These are phyloP conservation scores for Sabuloglossum arenarium DNA, from an alignment of 495 filamentous ascomycete genomes.

Conservation along the genomic window DNA sequence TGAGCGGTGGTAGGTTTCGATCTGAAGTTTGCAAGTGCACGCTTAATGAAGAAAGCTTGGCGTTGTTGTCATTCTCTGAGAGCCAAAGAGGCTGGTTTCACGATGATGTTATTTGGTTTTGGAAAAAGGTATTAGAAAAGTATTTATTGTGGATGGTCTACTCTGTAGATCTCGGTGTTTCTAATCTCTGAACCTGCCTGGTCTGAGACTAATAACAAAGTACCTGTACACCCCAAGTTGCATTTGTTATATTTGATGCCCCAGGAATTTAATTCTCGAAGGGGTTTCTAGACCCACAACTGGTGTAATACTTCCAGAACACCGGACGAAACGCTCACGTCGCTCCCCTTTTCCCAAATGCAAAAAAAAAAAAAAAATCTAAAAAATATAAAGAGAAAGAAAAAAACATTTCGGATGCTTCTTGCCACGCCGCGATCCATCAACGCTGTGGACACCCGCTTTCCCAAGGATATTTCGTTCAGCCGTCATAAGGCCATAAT, in stretches of 20 bases:
- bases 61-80: no score
- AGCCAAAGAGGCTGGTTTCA: no score
- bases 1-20: no score
- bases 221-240: not conserved
- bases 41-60: no score
- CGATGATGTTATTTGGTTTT: no score
- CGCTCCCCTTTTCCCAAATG: not conserved
- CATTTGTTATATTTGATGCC: not conserved
- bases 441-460: no score
- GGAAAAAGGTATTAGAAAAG: no score
- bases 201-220: no score
- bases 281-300: not conserved
- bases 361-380: not conserved
- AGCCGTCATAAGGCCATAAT: not conserved
- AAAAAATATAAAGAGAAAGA: not conserved
- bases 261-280: not conserved
- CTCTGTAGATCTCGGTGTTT: no score
- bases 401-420: not conserved
- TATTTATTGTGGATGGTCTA: no score
- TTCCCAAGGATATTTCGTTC: not conserved
- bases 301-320: not conserved
- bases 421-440: not conserved
- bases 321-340: not conserved
- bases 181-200: no score
- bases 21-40: no score